A percentile compares a stretch with the other conserved stretches of the same genome.
These are phyloP conservation scores for Coemansia sp. DNA, from an alignment of 192 early-diverging fungal genomes.

Conservation along the genomic window DNA sequence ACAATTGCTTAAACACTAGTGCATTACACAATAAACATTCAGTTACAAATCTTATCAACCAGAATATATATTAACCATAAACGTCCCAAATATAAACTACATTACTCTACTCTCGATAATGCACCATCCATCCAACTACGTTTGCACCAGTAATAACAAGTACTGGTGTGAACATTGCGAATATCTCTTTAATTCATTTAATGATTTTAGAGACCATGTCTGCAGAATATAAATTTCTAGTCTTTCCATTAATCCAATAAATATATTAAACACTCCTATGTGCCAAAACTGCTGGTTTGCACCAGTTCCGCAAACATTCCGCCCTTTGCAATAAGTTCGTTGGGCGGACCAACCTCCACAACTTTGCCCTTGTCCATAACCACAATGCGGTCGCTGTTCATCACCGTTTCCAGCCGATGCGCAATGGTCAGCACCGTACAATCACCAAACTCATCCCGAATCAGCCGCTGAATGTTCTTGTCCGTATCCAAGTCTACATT, in stretches of 20 bases:
- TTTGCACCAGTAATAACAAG: not conserved
- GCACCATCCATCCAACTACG: not conserved
- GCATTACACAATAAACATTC: too few species aligned
- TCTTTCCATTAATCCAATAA: not conserved
- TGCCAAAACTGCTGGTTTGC: conserved; percentile 21
- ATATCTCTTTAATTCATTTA: too few species aligned
- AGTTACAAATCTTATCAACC: too few species aligned
- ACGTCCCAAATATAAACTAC: not conserved
- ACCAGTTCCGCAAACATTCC: conserved; percentile 33
- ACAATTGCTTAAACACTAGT: too few species aligned
- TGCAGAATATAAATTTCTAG: too few species aligned
- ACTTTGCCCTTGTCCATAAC: conserved; percentile 71
- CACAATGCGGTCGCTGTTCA: conserved; percentile 68
- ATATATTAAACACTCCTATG: not conserved
- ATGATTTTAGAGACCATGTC: too few species aligned
- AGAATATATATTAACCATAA: too few species aligned
- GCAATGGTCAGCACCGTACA: conserved; percentile 63
- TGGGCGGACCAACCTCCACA: conserved; percentile 63
- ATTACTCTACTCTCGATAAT: not conserved
- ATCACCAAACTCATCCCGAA: conserved; percentile 56
- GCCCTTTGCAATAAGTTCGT: conserved; percentile 55
- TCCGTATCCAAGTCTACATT: conserved; percentile 56
- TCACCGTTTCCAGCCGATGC: conserved; percentile 70
- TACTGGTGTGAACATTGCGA: too few species aligned
- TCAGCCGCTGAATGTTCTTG: conserved; percentile 24